Evolutionary conservation across 106 monocot genomes (phyloP).

Genomic region (Gastrodia elata): DNA sequence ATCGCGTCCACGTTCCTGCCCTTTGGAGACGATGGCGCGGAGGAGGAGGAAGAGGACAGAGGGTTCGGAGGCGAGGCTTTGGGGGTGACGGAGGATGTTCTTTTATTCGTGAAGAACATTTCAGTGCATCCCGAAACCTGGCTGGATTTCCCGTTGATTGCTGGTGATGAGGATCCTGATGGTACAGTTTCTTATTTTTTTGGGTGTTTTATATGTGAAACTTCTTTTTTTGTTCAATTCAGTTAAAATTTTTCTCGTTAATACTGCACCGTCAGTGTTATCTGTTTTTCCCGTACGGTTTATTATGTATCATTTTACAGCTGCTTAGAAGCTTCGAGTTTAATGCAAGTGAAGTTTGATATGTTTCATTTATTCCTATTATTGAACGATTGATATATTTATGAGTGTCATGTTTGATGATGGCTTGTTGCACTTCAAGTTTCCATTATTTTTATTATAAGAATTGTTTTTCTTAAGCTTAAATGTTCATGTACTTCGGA

Average conservation of each 20-base stretch:
- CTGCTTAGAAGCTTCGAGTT: neutral
- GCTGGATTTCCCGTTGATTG: conserved; percentile 70
- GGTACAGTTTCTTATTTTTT: conserved; percentile 32
- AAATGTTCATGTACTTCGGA: neutral
- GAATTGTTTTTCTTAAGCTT: neutral
- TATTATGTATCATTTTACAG: neutral
- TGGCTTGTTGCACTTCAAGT: neutral
- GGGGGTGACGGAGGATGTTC: conserved; percentile 69
- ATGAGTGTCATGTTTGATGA: neutral
- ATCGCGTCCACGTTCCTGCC: conserved; percentile 67
- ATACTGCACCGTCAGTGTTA: neutral
- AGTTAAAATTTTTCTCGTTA: neutral
- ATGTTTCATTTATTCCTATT: neutral
- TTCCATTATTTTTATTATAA: neutral
- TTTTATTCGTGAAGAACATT: conserved; percentile 72
- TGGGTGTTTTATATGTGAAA: neutral
- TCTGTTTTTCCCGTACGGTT: neutral
- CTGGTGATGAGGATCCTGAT: conserved; percentile 40
- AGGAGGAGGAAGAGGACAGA: conserved; percentile 23
- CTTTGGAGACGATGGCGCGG: conserved; percentile 34
- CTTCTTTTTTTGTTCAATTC: no score
- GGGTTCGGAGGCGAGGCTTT: conserved; percentile 11
- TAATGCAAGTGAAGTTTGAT: neutral
- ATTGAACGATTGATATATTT: neutral
- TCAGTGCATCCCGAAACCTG: conserved; percentile 88